Evolutionary conservation across 768 basidiomycete genomes (phyloP).

Genomic region (Punctularia strigosozonata): DNA sequence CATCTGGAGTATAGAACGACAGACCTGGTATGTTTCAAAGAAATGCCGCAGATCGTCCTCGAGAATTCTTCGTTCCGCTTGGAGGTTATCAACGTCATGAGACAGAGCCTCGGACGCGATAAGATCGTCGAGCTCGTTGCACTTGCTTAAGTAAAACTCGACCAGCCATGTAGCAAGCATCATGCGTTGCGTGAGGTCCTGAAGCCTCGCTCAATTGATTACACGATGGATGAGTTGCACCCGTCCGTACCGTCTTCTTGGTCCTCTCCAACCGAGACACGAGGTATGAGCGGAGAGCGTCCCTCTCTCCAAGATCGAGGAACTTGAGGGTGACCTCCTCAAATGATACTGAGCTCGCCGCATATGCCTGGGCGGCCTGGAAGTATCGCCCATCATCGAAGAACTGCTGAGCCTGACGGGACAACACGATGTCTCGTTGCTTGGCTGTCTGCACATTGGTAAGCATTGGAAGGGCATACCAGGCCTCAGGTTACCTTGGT

Average conservation of each 20-base stretch:
- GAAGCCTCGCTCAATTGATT: not conserved
- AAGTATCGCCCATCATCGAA: constrained; percentile 78
- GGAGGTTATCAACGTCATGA: constrained; percentile 76
- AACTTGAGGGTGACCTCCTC: constrained; percentile 91
- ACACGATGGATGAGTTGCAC: no score
- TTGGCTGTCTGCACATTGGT: constrained; percentile 47
- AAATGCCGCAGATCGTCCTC: constrained; percentile 93
- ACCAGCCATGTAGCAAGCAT: constrained; percentile 98
- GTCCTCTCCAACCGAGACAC: constrained; percentile 80
- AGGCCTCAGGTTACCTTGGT: constrained; percentile 45
- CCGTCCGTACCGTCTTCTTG: constrained; percentile 69
- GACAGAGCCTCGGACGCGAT: constrained; percentile 78
- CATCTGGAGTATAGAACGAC: constrained; percentile 5
- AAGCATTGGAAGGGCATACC: not conserved
- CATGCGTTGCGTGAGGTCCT: constrained; percentile 93
- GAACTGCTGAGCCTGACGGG: constrained; percentile 70
- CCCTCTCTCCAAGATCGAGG: constrained; percentile 79
- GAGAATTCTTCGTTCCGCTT: constrained; percentile 66
- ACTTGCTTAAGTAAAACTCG: constrained; percentile 94
- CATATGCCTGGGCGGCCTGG: constrained; percentile 86
- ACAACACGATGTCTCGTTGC: constrained; percentile 79
- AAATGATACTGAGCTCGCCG: constrained; percentile 78
- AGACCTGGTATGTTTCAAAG: constrained; percentile 86
- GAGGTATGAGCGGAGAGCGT: constrained; percentile 83
- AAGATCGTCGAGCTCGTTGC: constrained; percentile 90